Conservation (phyloP, 176 grass and related monocot genomes). For the Chloris gayana region DNA sequence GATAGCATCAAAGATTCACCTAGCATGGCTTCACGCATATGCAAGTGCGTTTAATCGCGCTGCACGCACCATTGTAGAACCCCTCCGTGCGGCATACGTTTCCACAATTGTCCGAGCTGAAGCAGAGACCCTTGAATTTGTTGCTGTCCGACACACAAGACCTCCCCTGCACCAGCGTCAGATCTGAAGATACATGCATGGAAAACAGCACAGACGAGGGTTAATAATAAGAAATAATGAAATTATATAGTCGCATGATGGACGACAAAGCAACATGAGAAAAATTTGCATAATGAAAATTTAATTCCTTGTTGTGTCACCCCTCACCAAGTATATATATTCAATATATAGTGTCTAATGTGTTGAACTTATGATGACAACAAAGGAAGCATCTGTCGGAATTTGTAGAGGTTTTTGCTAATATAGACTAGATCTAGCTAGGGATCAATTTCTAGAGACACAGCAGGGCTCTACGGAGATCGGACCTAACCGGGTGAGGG, state of each 20-base stretch:
- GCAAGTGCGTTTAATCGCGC: slow-evolving; percentile 36
- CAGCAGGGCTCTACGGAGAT: no score
- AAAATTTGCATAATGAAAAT: no score
- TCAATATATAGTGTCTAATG: not conserved
- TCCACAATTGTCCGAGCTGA: slow-evolving; percentile 36
- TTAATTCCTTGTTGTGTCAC: not conserved
- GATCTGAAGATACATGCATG: slow-evolving; percentile 31
- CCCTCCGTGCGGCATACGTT: slow-evolving; percentile 53
- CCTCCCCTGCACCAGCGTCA: slow-evolving; percentile 47
- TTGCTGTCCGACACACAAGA: slow-evolving; percentile 42
- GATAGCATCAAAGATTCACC: not conserved
- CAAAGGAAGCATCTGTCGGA: not conserved
- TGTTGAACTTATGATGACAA: not conserved
- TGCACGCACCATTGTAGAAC: slow-evolving; percentile 42
- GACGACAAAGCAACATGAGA: not conserved
- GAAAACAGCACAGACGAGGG: not conserved
- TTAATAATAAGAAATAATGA: not conserved
- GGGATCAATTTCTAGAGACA: no score
- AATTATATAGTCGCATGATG: not conserved
- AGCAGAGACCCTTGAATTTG: slow-evolving; percentile 47
- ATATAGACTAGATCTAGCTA: no score
- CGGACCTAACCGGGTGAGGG: no score
- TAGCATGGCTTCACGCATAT: slow-evolving; percentile 48
- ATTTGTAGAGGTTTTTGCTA: no score
- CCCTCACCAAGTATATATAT: not conserved